phyloP scores from a whole-genome alignment of 2,329 filamentous ascomycete genomes.

The Elsinoe batatas region DNA sequence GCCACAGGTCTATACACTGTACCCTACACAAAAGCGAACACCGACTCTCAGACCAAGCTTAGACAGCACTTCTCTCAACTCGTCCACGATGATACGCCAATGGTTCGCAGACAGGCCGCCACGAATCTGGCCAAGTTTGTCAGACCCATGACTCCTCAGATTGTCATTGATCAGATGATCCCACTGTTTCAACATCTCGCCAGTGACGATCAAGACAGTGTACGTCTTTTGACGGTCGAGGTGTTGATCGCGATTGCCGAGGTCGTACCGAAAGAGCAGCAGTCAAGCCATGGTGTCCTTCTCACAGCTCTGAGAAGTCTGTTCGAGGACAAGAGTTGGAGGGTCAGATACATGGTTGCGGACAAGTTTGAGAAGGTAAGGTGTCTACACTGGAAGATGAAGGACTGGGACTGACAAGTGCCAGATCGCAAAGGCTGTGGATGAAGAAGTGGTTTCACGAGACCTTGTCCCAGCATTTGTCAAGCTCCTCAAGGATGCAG shows the following conservation, averaged over 20 bases:
- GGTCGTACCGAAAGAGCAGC: constrained; percentile 94
- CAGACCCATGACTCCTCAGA: constrained; percentile 83
- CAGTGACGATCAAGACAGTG: constrained; percentile 94
- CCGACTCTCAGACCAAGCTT: constrained; percentile 79
- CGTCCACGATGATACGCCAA: constrained; percentile 96
- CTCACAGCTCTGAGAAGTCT: constrained; percentile 81
- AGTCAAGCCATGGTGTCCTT: constrained; percentile 88
- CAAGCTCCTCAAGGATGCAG: constrained; percentile 93
- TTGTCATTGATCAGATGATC: constrained; percentile 98
- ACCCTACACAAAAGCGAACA: constrained; percentile 84
- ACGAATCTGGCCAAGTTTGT: constrained; percentile 97
- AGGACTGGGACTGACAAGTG: not conserved
- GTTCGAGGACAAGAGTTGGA: constrained; percentile 99
- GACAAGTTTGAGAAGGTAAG: constrained; percentile 92
- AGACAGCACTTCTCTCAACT: constrained; percentile 85
- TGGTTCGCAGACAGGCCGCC: constrained; percentile 94
- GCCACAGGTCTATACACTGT: constrained; percentile 90
- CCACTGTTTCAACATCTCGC: constrained; percentile 95
- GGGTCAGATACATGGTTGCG: constrained; percentile 97
- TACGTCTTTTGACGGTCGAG: constrained; percentile 89
- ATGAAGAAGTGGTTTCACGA: constrained; percentile 88
- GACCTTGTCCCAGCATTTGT: constrained; percentile 95
- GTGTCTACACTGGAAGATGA: not conserved
- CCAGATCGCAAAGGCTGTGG: constrained; percentile 94
- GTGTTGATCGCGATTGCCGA: constrained; percentile 94